Evolutionary conservation across 768 basidiomycete species (phyloP), one percentile per base, ranked within the genome.

Genomic region (Leccinum obscurum): DNA sequence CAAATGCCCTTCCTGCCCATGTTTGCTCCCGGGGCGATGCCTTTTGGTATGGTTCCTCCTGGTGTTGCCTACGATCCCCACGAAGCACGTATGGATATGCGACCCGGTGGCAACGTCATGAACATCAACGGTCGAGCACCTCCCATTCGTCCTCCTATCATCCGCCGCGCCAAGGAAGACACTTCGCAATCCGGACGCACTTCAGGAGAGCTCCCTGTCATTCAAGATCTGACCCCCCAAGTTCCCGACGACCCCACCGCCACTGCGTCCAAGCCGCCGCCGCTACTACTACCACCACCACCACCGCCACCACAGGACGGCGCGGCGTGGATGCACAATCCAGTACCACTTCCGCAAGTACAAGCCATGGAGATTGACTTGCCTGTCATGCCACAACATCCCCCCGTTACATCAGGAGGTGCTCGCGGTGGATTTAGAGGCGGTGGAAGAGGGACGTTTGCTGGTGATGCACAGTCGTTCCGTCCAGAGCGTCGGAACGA

Each of bases 71-170:
- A 93, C 66, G 89, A 93, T 69, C 91, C 91, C 22, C 84, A 88
- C 70, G 88, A 93, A 68, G 77, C 88, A 11, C 84, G 84, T 51
- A 90, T 92, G 85, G 91, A 92, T 64, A 89, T 92, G 85, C 83
- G 87, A 59, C 84, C 84, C 50, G 69, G 74, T n/a, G 77, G 78
- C 3, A 63, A 63, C 30, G 58, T 62, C 56, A 67, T 71, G 60
- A 66, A 67, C 34, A 57, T 61, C 59, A 75, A 73, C 24, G 72
- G 75, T 41, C 70, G 77, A 46, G 53, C 68, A 22, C 71, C 72
- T 28, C 78, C 79, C 32, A 78, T 78, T 59, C 87, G 88, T 14
- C 77, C 87, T 17, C 81, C 88, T 34, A 68, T 86, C 17, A 74
- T 89, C 37, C 80, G 84, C 56, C 81, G 87, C 66, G 69, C 77